Percentiles rank a stretch among this genome's conserved stretches.
Conservation (phyloP, 2,329 filamentous ascomycete genomes). For the Ascochyta koolunga region DNA sequence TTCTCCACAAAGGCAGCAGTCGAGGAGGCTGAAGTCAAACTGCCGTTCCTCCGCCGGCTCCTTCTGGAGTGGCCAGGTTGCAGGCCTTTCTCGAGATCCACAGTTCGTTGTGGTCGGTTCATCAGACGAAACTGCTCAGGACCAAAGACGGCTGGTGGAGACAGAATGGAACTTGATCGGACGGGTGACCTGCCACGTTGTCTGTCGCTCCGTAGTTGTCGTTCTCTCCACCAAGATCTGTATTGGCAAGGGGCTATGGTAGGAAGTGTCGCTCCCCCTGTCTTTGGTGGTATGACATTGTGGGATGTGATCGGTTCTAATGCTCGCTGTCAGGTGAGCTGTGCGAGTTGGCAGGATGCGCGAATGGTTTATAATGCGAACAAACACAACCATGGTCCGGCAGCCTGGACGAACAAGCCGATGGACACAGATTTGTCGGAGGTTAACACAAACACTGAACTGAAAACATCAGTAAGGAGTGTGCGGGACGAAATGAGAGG, state of each 20-base stretch:
- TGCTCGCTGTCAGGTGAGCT: constrained; percentile 16
- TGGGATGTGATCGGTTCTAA: constrained; percentile 12
- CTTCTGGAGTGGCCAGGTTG: neutral
- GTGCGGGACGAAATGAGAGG: constrained; percentile 30
- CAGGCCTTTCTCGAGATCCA: constrained; percentile 26
- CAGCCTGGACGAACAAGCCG: constrained; percentile 13
- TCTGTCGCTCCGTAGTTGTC: constrained; percentile 1
- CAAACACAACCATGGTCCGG: constrained; percentile 4
- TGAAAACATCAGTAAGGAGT: constrained; percentile 27
- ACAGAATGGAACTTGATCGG: constrained; percentile 3
- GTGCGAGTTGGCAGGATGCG: constrained; percentile 19
- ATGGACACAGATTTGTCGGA: constrained; percentile 12
- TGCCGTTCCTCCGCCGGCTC: neutral
- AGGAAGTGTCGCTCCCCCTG: constrained; percentile 9
- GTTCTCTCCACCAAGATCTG: constrained; percentile 20
- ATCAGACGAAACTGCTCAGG: constrained; percentile 7
- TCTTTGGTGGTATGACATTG: constrained; percentile 24
- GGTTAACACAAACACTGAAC: constrained; percentile 20
- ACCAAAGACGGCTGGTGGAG: constrained; percentile 20
- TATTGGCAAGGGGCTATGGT: constrained; percentile 12
- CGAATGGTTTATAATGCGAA: constrained; percentile 24
- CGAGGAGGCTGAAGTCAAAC: neutral
- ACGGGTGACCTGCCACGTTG: constrained; percentile 2
- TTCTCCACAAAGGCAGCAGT: neutral
- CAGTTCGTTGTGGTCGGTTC: constrained; percentile 1